Evolutionary conservation across 352 stramenopile species (phyloP).

Genomic region (Thraustochytrium striatum): DNA sequence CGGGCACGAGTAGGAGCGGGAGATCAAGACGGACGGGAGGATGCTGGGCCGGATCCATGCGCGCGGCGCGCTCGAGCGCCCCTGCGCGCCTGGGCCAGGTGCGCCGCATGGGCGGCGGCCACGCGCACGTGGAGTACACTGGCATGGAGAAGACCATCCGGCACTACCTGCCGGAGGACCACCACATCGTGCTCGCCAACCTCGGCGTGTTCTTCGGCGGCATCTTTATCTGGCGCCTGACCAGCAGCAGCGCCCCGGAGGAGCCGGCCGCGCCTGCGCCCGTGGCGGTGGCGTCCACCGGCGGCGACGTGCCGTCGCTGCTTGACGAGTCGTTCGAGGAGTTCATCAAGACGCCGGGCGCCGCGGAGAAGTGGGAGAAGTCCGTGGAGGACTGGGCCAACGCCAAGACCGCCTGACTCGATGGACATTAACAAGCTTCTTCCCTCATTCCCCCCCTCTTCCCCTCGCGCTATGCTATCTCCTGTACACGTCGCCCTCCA

Average conservation of each 20-base stretch:
- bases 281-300: neutral
- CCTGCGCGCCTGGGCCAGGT: constrained; percentile 49
- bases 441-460: neutral
- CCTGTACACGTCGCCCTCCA: neutral
- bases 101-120: constrained; percentile 40
- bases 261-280: neutral
- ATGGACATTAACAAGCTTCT: neutral
- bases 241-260: constrained; percentile 8
- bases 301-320: constrained; percentile 12
- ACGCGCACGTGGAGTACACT: constrained; percentile 40
- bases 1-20: too few species aligned
- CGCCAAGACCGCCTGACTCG: neutral
- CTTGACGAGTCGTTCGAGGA: constrained; percentile 51
- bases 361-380: constrained; percentile 52
- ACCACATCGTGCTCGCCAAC: constrained; percentile 52
- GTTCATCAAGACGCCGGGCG: constrained; percentile 36
- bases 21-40: too few species aligned
- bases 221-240: constrained; percentile 2
- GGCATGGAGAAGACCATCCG: constrained; percentile 31
- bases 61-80: too few species aligned
- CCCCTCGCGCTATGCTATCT: neutral
- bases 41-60: too few species aligned
- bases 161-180: constrained; percentile 48
- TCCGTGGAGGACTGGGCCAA: constrained; percentile 44
- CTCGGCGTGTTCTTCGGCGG: constrained; percentile 53